Evolutionary conservation across 2,329 filamentous ascomycete species (phyloP), one percentile per base, ranked within the genome.

Genomic region (Alternaria longipes): DNA sequence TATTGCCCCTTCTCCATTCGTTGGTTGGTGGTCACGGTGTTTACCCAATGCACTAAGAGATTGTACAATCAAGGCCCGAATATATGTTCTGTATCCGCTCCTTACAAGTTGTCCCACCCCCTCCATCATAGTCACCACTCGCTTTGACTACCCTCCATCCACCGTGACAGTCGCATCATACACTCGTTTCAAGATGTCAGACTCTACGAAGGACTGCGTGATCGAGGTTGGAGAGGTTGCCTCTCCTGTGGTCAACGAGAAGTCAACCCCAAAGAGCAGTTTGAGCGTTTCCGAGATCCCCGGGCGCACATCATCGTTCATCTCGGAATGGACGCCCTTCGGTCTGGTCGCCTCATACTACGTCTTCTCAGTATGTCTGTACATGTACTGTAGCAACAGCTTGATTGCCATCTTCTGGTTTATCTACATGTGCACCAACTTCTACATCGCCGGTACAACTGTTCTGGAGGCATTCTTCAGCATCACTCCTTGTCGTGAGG

Each of bases 391-490:
- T 56, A 76, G 74, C 41, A 68, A 76, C 14, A 60, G 65, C 22
- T 56, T 78, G 42, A 79, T 80, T 24, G 73, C 77, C 36, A 68
- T 81, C 20, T 82, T 82, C 66, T 82, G 80, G 80, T 81, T 81
- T 65, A 69, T 81, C 47, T 82, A 81, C 68, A 74, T 81, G 66
- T 75, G 74, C 32, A 81, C 79, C 40, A 82, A 82, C 66, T 80
- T 79, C 56, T 81, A 81, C 67, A 81, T 81, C 32, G 80, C 80
- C n/a, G 74, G 73, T 20, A 70, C 74, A 9, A 81, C 79, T 24
- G 80, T 81, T 18, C 57, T 82, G 14, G 80, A 82, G 62, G 78
- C 80, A 5, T 75, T 81, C 52, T 74, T 81, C 67, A 78, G 76
- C 55, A 72, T 81, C 20, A 76, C 70, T 3, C 75, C 78, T 4